These are phyloP conservation scores for Suhomyces prunicola DNA, from an alignment of 805 yeast species.

Conservation along the genomic window DNA sequence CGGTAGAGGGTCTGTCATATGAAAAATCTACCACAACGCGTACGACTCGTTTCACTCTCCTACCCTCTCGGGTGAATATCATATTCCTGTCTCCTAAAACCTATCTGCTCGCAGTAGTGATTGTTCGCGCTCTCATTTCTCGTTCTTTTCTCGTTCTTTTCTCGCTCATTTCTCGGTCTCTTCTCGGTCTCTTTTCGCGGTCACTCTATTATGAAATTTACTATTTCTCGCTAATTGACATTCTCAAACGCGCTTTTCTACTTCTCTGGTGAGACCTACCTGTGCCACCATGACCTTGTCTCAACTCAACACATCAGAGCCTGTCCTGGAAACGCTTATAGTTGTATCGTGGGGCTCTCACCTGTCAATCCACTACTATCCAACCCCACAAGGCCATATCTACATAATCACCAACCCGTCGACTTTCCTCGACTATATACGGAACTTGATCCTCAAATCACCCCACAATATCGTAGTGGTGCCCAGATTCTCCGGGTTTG, in stretches of 20 bases:
- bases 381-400: constrained; percentile 8
- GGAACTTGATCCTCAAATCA: constrained; percentile 1
- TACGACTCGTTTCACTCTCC: too few species aligned
- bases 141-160: background rate
- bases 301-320: background rate
- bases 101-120: too few species aligned
- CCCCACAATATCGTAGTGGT: constrained; percentile 6
- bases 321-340: background rate
- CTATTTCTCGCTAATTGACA: background rate
- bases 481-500: constrained; percentile 6
- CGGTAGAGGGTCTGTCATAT: background rate
- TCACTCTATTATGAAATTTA: too few species aligned
- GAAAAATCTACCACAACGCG: too few species aligned
- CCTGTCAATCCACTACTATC: constrained; percentile 13
- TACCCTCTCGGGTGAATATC: too few species aligned
- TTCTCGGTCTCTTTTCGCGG: too few species aligned
- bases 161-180: background rate
- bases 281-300: background rate
- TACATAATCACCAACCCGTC: constrained; percentile 15
- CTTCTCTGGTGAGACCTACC: background rate
- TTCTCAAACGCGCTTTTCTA: background rate
- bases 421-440: constrained; percentile 11
- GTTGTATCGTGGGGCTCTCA: constrained; percentile 3
- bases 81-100: too few species aligned
- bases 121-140: background rate